phyloP scores from a whole-genome alignment of 441 rosid species.

The Brassica balearica region DNA sequence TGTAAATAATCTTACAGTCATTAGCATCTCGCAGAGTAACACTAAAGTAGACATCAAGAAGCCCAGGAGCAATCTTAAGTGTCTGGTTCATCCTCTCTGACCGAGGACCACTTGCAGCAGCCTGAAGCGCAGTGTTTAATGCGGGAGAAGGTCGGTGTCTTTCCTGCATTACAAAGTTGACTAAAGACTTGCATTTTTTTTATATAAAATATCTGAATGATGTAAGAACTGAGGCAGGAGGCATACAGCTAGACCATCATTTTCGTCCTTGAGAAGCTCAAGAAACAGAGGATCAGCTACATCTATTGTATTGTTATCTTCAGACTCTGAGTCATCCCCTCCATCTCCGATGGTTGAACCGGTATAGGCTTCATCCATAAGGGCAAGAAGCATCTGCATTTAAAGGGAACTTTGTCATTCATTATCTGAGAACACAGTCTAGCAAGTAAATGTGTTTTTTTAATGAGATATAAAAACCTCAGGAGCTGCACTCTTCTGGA shows the following conservation, averaged over 20 bases:
- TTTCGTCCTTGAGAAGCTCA: constrained; percentile 98
- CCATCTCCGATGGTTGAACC: constrained; percentile 94
- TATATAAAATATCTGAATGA: neutral
- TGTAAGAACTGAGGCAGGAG: constrained; percentile 30
- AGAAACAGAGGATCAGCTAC: constrained; percentile 87
- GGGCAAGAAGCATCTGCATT: constrained; percentile 92
- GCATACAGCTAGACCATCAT: constrained; percentile 91
- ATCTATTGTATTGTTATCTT: constrained; percentile 81
- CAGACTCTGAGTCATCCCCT: constrained; percentile 93
- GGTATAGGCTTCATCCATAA: constrained; percentile 99
- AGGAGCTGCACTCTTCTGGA: constrained; percentile 94
- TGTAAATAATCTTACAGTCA: constrained; percentile 60
- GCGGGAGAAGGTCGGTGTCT: constrained; percentile 85
- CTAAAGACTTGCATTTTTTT: neutral
- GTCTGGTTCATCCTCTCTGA: constrained; percentile 83
- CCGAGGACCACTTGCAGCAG: constrained; percentile 67
- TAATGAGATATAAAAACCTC: constrained; percentile 60
- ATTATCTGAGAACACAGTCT: constrained; percentile 27
- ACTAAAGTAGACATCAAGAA: constrained; percentile 80
- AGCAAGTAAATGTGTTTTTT: constrained; percentile 25
- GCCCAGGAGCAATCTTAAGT: constrained; percentile 71
- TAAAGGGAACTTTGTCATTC: constrained; percentile 29
- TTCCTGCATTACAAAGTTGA: constrained; percentile 65
- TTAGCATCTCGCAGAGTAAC: constrained; percentile 71
- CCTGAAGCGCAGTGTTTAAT: constrained; percentile 77